A percentile compares a stretch with the other conserved stretches of the same genome.
Conservation (phyloP, 1,284 basidiomycete genomes). For the Puccinia polysora region DNA sequence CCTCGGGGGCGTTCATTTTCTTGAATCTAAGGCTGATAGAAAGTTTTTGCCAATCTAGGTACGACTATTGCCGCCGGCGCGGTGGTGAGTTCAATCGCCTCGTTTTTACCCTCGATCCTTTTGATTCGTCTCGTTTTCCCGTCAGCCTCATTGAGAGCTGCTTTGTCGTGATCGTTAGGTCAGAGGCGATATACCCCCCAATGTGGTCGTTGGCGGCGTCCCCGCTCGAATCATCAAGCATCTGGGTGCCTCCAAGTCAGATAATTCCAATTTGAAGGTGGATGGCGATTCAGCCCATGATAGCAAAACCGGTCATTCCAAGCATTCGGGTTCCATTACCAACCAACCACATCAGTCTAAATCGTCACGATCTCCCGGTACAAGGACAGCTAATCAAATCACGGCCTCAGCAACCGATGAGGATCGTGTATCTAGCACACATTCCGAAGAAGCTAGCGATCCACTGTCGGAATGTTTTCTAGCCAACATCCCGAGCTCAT, state of each 20-base stretch:
- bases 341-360: constrained; percentile 8
- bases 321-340: background rate
- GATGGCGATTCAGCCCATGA: background rate
- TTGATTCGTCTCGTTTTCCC: background rate
- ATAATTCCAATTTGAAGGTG: background rate
- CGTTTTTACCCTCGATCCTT: background rate
- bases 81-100: constrained; percentile 16
- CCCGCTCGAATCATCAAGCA: constrained; percentile 45
- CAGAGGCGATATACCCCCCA: constrained; percentile 44
- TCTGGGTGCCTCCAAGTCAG: constrained; percentile 16
- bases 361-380: constrained; percentile 3
- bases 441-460: constrained; percentile 27
- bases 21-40: too few species aligned
- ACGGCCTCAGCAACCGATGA: constrained; percentile 1
- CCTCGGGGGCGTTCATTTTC: too few species aligned
- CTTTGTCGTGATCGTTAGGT: constrained; percentile 31
- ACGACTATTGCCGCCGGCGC: constrained; percentile 35
- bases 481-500: constrained; percentile 23
- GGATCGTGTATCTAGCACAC: background rate
- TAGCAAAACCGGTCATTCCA: background rate
- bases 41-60: background rate
- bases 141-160: background rate
- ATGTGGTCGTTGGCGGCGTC: constrained; percentile 44
- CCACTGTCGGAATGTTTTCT: constrained; percentile 30
- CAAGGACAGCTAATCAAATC: background rate